Evolutionary conservation across 495 filamentous ascomycete species (phyloP), one percentile per base, ranked within the genome.

Genomic region (Patellaria atrata): DNA sequence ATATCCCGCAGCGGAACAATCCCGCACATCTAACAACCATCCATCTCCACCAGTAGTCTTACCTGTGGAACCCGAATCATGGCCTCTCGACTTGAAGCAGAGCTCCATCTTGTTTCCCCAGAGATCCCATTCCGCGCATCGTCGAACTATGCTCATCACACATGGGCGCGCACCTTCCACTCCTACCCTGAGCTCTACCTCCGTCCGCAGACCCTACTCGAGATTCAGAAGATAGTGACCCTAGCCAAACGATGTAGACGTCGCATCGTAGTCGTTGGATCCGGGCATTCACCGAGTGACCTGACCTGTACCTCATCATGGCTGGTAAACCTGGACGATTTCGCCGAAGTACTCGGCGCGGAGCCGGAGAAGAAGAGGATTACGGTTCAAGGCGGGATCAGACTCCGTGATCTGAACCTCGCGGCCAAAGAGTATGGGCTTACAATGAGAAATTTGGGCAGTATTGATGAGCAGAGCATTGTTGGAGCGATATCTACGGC

Each of bases 161-260:
- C 91, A n/a, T 97, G 89, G 89, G 89, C 91, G 17, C 78, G 75
- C 52, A 96, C 89, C 24, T 89, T 85, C 60, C 75, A 75, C 51
- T 82, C 75, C 27, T 69, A 73, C 13, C 89, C 89, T 0, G 85
- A 94, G 58, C 72, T 94, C 38, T 94, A 83, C 57, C 69, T 96
- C 44, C 79, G 75, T 37, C 89, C 89, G 1, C 63, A 80, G 39
- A 73, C 76, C 0, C 60, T 82, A 32, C 61, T 63, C 5, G 91
- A 96, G 59, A 70, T 97, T 43, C 74, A 82, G 47, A 81, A 92
- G 57, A 62, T 79, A 39, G 68, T 94, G 24, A 77, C 64, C 23
- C 68, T 96, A 8, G 91, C 89, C 13, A 79, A 79, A 35, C 67
- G 70, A 53, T 85, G 77, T 56, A 73, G 83, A 21, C 75, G 83